Percentiles rank a stretch among this genome's conserved stretches.
phyloP scores from a whole-genome alignment of 352 stramenopile genomes.

The Achlya hypogyna region DNA sequence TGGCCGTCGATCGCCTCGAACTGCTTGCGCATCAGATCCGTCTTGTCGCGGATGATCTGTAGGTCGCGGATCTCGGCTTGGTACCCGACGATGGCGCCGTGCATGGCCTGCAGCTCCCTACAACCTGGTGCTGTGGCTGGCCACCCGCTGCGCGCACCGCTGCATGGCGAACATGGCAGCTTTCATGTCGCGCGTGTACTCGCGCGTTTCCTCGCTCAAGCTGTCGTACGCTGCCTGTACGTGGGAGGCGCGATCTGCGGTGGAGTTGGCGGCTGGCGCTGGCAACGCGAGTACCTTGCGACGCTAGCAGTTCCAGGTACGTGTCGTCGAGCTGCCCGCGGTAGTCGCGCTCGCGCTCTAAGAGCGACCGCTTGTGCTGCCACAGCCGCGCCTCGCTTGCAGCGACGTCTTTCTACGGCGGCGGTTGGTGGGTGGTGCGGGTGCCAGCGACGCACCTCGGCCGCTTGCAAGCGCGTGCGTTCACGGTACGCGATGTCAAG shows the following conservation, averaged over 20 bases:
- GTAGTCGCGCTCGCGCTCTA: conserved; percentile 1
- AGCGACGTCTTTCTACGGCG: background rate
- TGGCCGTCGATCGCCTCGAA: conserved; percentile 1
- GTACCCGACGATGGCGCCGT: conserved; percentile 8
- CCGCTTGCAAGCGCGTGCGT: background rate
- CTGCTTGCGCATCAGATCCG: background rate
- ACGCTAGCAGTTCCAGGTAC: background rate
- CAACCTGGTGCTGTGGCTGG: background rate
- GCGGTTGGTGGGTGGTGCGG: background rate
- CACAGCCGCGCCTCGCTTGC: background rate
- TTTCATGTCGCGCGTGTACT: conserved; percentile 10
- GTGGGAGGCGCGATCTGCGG: background rate
- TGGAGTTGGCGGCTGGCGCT: background rate
- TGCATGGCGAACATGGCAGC: conserved; percentile 2
- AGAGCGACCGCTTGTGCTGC: background rate
- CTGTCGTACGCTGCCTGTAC: background rate
- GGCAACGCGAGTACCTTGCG: background rate
- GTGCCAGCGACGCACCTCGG: background rate
- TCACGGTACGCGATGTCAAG: conserved; percentile 12
- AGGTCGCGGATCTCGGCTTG: conserved; percentile 17
- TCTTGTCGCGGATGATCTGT: background rate
- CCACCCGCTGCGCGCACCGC: background rate
- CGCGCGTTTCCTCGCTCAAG: background rate
- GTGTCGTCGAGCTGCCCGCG: background rate
- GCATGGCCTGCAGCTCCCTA: conserved; percentile 19